Evolutionary conservation across 805 yeast genomes (phyloP).

Genomic region (Yarrowia yakushimensis): DNA sequence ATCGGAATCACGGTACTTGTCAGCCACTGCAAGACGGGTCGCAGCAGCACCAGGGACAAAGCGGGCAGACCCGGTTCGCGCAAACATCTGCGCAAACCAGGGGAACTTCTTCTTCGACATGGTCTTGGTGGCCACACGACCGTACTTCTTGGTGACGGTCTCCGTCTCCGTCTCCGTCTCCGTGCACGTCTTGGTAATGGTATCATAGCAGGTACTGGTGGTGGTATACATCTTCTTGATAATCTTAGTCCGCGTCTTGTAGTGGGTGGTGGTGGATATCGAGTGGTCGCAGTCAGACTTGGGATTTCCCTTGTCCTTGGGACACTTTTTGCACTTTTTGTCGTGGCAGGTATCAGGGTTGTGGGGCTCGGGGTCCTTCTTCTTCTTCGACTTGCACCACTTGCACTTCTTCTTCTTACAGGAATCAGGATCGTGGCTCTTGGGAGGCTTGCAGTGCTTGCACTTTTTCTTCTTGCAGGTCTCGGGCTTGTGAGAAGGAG

Average conservation of each 20-base stretch:
- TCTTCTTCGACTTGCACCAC: slow-evolving; percentile 13
- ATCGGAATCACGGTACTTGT: slow-evolving; percentile 1
- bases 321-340: slow-evolving; percentile 12
- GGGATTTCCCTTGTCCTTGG: slow-evolving; percentile 1
- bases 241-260: slow-evolving; percentile 16
- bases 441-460: slow-evolving; percentile 13
- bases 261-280: neutral
- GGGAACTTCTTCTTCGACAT: slow-evolving; percentile 17
- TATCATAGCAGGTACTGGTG: neutral
- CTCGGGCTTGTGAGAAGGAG: slow-evolving; percentile 3
- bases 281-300: slow-evolving; percentile 15
- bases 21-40: neutral
- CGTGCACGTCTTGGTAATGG: neutral
- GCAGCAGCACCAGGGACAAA: neutral
- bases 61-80: neutral
- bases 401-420: slow-evolving; percentile 19
- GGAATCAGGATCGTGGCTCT: slow-evolving; percentile 1
- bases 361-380: neutral
- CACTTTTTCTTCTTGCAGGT: slow-evolving; percentile 15
- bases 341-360: neutral
- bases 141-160: slow-evolving; percentile 8
- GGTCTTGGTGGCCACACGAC: neutral
- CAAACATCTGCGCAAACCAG: slow-evolving; percentile 13
- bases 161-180: neutral
- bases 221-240: slow-evolving; percentile 7